A percentile compares a stretch with the other conserved stretches of the same genome.
These are phyloP conservation scores for Rosa chinensis DNA, from an alignment of 306 rosid species.

Conservation along the genomic window DNA sequence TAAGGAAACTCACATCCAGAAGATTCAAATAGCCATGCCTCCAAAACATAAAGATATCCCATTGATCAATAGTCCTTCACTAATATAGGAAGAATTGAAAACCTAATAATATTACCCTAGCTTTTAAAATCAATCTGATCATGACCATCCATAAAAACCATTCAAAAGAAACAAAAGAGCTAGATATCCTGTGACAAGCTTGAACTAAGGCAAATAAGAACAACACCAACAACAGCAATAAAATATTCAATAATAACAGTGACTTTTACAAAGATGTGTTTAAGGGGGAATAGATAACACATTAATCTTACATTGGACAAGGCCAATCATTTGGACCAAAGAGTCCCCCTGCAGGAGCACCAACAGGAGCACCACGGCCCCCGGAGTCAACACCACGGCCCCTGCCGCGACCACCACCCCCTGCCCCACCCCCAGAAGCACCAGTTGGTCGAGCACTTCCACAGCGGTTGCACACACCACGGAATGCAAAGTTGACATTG, in stretches of 20 bases:
- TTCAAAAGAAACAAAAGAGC: not conserved
- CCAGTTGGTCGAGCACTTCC: conserved; percentile 98
- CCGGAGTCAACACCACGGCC: conserved; percentile 78
- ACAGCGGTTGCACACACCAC: conserved; percentile 98
- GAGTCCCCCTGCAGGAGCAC: conserved; percentile 70
- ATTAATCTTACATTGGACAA: conserved; percentile 80
- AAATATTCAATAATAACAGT: not conserved
- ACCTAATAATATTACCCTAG: not conserved
- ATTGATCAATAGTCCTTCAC: not conserved
- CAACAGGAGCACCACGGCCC: conserved; percentile 59
- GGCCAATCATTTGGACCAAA: conserved; percentile 99
- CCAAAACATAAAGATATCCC: not conserved
- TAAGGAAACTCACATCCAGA: not conserved
- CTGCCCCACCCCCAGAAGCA: conserved; percentile 62
- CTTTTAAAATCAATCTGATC: not conserved
- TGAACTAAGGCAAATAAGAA: not conserved
- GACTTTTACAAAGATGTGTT: not conserved
- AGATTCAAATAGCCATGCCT: not conserved
- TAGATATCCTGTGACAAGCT: not conserved
- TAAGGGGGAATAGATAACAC: not conserved
- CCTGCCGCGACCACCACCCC: conserved; percentile 89
- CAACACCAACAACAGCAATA: not conserved
- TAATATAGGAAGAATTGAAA: not conserved
- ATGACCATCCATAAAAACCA: not conserved
- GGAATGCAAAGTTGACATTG: conserved; percentile 97